Base-by-base conservation (phyloP, 1,284 basidiomycete genomes). In the Cutaneotrichosporon sp. region DNA sequence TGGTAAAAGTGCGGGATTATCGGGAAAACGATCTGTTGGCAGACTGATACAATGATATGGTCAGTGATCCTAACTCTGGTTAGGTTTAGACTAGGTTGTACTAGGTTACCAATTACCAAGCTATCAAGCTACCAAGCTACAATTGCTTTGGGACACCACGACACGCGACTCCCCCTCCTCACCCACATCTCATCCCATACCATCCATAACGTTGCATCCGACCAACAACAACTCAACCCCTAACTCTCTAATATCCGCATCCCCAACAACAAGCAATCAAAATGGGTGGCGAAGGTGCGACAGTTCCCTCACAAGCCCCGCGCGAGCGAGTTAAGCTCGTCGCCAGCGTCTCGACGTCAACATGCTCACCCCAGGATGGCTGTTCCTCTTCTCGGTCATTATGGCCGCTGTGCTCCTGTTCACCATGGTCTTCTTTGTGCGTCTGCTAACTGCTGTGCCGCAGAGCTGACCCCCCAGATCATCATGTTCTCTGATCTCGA, bases 401-500 rank as follows among this genome's bases (percentile, higher is more conserved):
- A 88, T 92, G 87, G 89, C 92, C 73, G 94, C 94, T 40, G 91
- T 89, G 40, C 85, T 97, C 68, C 84, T 97, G 66, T 97, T 97
- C 83, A 96, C 92, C 72, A 94, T 94, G 89, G 95, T 97, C 78
- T 97, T 97, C 85, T 97, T 96, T 82, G 93, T 97, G 74, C 80
- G 94, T 89, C 40, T 4, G 30, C 51, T n/a, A 16, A 5, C 50
- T 5, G 18, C 51, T 38, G 10, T 22, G 22, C 52, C 22, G 53
- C 26, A 61, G 30, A 18, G 57, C 69, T 67, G 42, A 66, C 56
- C 8, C 8, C 31, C 72, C 3, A 98, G 96, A 97, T 99, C 78
- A 99, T 99, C 85, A 98, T 99, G 95, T 99, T 98, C 86, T 95
- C 92, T 56, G 94, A 97, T 84, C 84, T 97, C 77, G 93, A 96